A percentile compares a stretch with the other conserved stretches of the same genome.
Conservation (phyloP, 2,329 filamentous ascomycete genomes). For the Cladobotryum mycophilum region DNA sequence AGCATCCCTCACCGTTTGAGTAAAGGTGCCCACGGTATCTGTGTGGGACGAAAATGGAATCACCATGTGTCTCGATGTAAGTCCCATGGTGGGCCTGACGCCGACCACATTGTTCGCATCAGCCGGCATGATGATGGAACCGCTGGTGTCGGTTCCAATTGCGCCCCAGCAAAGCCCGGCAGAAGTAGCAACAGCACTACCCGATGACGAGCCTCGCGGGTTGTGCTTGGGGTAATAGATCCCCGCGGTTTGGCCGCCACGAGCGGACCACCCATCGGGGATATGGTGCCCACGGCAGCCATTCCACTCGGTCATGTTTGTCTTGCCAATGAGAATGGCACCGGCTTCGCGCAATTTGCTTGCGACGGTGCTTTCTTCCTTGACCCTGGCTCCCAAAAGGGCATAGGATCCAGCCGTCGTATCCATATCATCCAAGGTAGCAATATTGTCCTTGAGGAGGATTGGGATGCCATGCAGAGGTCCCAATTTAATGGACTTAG, state of each 20-base stretch:
- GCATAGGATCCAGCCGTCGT: constrained; percentile 51
- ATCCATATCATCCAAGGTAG: constrained; percentile 52
- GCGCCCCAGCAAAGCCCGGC: constrained; percentile 53
- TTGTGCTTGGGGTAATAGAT: constrained; percentile 56
- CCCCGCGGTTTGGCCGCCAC: constrained; percentile 54
- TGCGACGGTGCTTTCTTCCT: constrained; percentile 51
- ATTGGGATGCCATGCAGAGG: constrained; percentile 58
- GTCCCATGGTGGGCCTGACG: constrained; percentile 61
- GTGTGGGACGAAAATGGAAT: constrained; percentile 59
- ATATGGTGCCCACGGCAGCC: constrained; percentile 48
- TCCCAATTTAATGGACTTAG: too few relatives aligned
- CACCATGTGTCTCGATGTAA: constrained; percentile 56
- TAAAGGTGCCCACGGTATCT: constrained; percentile 61
- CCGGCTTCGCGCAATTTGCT: constrained; percentile 55
- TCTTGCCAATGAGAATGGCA: constrained; percentile 59
- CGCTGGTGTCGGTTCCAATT: constrained; percentile 49
- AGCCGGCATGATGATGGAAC: constrained; percentile 54
- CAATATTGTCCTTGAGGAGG: constrained; percentile 59
- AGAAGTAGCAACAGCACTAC: constrained; percentile 52
- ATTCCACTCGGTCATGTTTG: constrained; percentile 57
- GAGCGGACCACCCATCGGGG: constrained; percentile 56
- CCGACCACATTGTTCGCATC: constrained; percentile 56
- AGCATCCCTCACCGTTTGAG: constrained; percentile 59
- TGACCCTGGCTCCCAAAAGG: constrained; percentile 47
- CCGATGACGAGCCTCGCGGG: constrained; percentile 54